A percentile compares a stretch with the other conserved stretches of the same genome.
phyloP scores from a whole-genome alignment of 2,329 filamentous ascomycete species.

The Paracoccidioides lutzii region DNA sequence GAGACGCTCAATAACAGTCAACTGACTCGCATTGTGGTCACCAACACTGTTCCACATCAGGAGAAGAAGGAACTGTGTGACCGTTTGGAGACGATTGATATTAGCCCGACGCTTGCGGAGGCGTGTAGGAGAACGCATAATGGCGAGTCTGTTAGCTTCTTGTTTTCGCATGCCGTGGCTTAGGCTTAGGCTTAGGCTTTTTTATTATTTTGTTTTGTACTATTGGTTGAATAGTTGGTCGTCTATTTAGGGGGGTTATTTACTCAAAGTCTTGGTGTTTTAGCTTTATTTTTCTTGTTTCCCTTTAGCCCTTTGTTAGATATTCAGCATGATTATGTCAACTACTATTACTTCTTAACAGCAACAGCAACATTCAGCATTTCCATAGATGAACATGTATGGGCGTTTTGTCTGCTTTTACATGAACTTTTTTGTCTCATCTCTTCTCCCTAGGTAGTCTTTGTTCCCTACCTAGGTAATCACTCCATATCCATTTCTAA shows the following conservation, averaged over 20 bases:
- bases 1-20: slow-evolving; percentile 70
- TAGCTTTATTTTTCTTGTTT: background rate
- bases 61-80: slow-evolving; percentile 69
- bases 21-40: slow-evolving; percentile 70
- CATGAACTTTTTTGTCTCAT: background rate
- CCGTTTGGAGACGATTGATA: slow-evolving; percentile 80
- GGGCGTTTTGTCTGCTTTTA: background rate
- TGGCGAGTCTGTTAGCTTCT: slow-evolving; percentile 39
- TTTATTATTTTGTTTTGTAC: background rate
- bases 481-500: no score
- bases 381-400: background rate
- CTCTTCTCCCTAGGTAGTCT: background rate
- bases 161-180: slow-evolving; percentile 37
- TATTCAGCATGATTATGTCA: background rate
- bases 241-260: background rate
- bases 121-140: slow-evolving; percentile 39
- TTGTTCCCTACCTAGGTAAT: background rate
- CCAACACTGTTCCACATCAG: slow-evolving; percentile 72
- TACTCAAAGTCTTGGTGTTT: background rate
- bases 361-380: background rate
- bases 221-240: background rate
- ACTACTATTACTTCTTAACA: background rate
- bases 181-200: slow-evolving; percentile 17
- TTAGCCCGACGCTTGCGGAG: slow-evolving; percentile 58
- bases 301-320: background rate